These are phyloP conservation scores for Triangularia setosa DNA, from an alignment of 2,329 filamentous ascomycete genomes.

Conservation along the genomic window DNA sequence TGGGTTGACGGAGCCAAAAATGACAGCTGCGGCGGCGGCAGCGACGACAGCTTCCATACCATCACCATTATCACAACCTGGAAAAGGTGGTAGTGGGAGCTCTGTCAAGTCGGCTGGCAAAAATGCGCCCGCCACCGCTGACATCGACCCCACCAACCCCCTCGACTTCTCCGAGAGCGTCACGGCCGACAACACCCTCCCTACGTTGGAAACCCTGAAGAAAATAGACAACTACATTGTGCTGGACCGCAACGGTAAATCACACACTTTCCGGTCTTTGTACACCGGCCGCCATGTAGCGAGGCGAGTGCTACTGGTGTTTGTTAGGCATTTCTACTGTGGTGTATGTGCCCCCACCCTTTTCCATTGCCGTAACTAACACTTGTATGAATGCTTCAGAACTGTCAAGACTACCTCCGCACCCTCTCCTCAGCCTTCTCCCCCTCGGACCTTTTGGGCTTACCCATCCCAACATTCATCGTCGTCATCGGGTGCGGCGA, in stretches of 20 bases:
- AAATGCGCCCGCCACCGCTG: neutral
- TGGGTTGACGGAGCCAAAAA: neutral
- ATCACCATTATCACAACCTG: neutral
- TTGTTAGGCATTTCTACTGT: slow-evolving; percentile 78
- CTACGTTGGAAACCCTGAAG: slow-evolving; percentile 44
- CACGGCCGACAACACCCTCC: slow-evolving; percentile 52
- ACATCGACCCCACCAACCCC: slow-evolving; percentile 19
- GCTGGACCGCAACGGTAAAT: slow-evolving; percentile 57
- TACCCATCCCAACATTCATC: slow-evolving; percentile 58
- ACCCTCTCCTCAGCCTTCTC: slow-evolving; percentile 57
- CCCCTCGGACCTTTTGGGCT: slow-evolving; percentile 44
- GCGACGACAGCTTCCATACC: neutral
- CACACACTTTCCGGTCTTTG: slow-evolving; percentile 59
- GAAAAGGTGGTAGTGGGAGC: neutral
- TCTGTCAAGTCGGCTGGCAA: neutral
- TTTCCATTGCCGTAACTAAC: neutral
- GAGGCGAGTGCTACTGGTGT: slow-evolving; percentile 63
- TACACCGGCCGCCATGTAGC: slow-evolving; percentile 53
- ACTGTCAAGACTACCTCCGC: slow-evolving; percentile 72
- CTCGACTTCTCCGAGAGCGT: slow-evolving; percentile 55
- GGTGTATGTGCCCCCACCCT: slow-evolving; percentile 51
- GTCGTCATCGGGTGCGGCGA: slow-evolving; percentile 70
- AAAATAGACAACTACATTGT: slow-evolving; percentile 54
- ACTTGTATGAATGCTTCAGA: slow-evolving; percentile 40
- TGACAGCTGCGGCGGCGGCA: neutral